A percentile compares a stretch with the other conserved stretches of the same genome.
phyloP scores from a whole-genome alignment of 2,329 filamentous ascomycete species.

The Neobulgaria alba region DNA sequence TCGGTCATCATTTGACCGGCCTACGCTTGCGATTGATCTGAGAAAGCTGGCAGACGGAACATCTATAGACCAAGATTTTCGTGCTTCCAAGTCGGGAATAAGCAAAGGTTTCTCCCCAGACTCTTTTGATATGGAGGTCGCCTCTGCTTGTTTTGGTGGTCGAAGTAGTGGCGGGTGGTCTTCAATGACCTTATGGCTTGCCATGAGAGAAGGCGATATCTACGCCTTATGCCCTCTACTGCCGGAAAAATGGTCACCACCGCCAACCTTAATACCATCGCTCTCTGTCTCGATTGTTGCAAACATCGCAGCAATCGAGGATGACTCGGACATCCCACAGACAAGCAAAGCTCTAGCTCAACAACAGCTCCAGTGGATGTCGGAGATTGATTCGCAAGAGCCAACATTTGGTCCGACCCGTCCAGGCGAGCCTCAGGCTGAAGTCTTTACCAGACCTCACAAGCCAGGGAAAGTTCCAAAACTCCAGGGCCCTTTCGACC shows the following conservation, averaged over 20 bases:
- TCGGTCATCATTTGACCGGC: slow-evolving; percentile 78
- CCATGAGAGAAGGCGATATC: slow-evolving; percentile 88
- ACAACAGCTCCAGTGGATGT: slow-evolving; percentile 61
- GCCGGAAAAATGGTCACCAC: slow-evolving; percentile 76
- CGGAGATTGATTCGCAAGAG: slow-evolving; percentile 55
- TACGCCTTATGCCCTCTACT: slow-evolving; percentile 89
- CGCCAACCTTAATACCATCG: slow-evolving; percentile 68
- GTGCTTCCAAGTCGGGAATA: slow-evolving; percentile 62
- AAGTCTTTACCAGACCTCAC: slow-evolving; percentile 49
- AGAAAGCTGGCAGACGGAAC: slow-evolving; percentile 82
- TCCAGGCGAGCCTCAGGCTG: slow-evolving; percentile 40
- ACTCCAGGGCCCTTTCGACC: slow-evolving; percentile 53
- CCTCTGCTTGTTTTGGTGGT: slow-evolving; percentile 70
- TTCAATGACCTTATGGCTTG: slow-evolving; percentile 91
- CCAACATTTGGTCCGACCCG: slow-evolving; percentile 44
- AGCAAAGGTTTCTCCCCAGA: slow-evolving; percentile 84
- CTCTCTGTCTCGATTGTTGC: slow-evolving; percentile 76
- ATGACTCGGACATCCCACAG: slow-evolving; percentile 45
- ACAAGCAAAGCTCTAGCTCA: slow-evolving; percentile 49
- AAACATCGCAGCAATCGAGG: slow-evolving; percentile 55
- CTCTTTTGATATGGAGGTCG: slow-evolving; percentile 86
- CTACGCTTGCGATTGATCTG: slow-evolving; percentile 76
- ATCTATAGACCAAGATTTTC: slow-evolving; percentile 74
- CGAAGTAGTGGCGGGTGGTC: slow-evolving; percentile 75
- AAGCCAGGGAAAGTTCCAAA: slow-evolving; percentile 50